phyloP scores from a whole-genome alignment of 352 stramenopile species.

The Phytopythium helicoides region DNA sequence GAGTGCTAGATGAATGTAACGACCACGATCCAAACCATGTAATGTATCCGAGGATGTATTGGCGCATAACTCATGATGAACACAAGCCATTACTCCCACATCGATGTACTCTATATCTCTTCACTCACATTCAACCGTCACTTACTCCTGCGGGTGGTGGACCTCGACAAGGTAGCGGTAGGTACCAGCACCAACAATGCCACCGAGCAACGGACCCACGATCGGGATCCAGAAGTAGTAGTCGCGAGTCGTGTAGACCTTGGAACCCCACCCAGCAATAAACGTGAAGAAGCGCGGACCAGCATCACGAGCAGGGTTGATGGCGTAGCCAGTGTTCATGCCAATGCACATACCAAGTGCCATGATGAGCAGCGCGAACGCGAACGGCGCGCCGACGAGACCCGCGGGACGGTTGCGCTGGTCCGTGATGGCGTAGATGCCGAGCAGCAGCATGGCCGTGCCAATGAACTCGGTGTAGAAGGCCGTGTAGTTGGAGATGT shows the following conservation, averaged over 20 bases:
- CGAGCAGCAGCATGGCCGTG: too few relatives aligned
- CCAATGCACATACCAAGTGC: too few relatives aligned
- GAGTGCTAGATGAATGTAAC: too few relatives aligned
- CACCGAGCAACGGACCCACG: conserved; percentile 32
- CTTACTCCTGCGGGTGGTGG: conserved; percentile 24
- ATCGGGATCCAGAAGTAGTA: conserved; percentile 61
- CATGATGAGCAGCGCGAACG: too few relatives aligned
- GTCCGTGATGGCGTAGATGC: too few relatives aligned
- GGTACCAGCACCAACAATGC: conserved; percentile 18
- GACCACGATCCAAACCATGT: not conserved
- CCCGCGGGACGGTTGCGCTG: too few relatives aligned
- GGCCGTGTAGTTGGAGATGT: too few relatives aligned
- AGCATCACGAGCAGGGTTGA: too few relatives aligned
- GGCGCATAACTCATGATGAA: not conserved
- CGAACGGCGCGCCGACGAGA: too few relatives aligned
- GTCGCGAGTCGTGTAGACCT: conserved; percentile 34
- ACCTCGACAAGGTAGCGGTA: conserved; percentile 38
- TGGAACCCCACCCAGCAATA: conserved; percentile 35
- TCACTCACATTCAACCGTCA: not conserved
- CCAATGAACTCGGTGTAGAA: too few relatives aligned
- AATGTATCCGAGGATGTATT: conserved; percentile 9
- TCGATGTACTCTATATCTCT: conserved; percentile 8
- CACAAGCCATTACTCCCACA: not conserved
- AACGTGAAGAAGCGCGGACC: conserved; percentile 37
- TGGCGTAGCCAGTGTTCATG: too few relatives aligned